Conservation (phyloP, 2,329 filamentous ascomycete genomes). For the Cordyceps farinosa region DNA sequence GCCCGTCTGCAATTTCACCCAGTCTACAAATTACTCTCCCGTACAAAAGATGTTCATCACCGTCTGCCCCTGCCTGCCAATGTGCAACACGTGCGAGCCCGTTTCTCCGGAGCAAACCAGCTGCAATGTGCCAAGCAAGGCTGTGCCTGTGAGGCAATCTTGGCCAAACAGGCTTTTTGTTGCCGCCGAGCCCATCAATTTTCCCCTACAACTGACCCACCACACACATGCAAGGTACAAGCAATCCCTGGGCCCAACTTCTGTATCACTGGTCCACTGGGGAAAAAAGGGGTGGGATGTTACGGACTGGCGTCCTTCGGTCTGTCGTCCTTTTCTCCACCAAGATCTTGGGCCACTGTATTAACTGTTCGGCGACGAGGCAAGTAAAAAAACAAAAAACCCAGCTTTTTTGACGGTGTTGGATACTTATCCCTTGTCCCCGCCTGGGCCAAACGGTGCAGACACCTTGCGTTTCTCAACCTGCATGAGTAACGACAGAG, state of each 20-base stretch:
- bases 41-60: not conserved
- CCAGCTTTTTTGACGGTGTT: not conserved
- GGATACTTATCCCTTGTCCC: not conserved
- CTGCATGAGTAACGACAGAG: not conserved
- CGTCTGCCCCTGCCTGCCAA: not conserved
- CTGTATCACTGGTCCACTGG: not conserved
- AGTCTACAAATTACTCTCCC: not conserved
- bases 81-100: constrained; percentile 1
- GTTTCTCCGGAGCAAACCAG: not conserved
- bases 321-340: not conserved
- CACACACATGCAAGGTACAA: not conserved
- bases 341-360: constrained; percentile 5
- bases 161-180: not conserved
- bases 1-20: constrained; percentile 10
- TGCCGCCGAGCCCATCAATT: not conserved
- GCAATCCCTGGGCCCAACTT: not conserved
- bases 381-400: not conserved
- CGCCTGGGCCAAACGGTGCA: not conserved
- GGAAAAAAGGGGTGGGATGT: not conserved
- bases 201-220: not conserved
- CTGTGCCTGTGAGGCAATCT: not conserved
- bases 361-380: not conserved
- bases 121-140: not conserved
- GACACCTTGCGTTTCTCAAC: not conserved
- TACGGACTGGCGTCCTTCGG: not conserved